Evolutionary conservation across 2,329 filamentous ascomycete species (phyloP).

Genomic region (Aspergillus texensis): DNA sequence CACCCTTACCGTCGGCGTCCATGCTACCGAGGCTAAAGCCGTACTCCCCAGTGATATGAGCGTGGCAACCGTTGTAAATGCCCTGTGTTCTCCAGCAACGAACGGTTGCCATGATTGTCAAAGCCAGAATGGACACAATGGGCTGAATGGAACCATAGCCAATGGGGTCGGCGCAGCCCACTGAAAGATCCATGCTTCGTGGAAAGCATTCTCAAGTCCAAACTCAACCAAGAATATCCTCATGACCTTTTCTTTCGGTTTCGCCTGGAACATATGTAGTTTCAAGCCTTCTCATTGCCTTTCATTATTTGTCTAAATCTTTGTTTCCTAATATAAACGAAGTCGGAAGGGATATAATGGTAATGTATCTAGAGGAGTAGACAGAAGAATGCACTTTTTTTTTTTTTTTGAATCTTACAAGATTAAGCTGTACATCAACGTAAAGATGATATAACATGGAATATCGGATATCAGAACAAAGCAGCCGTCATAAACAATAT

Average conservation of each 20-base stretch:
- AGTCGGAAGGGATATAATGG: neutral
- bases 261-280: neutral
- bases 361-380: conserved; percentile 5
- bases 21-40: conserved; percentile 80
- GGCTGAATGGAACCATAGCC: neutral
- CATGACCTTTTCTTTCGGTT: neutral
- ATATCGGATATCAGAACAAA: conserved; percentile 2
- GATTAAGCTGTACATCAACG: neutral
- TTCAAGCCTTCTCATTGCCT: neutral
- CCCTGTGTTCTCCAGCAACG: conserved; percentile 17
- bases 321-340: conserved; percentile 2
- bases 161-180: neutral
- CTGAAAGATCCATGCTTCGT: neutral
- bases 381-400: conserved; percentile 1
- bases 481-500: neutral
- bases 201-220: neutral
- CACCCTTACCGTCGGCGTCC: conserved; percentile 79
- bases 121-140: neutral
- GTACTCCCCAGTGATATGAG: conserved; percentile 85
- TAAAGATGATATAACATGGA: neutral
- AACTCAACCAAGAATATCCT: neutral
- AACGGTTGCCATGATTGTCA: conserved; percentile 5
- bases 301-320: neutral
- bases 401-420: neutral
- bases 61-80: conserved; percentile 57